Evolutionary conservation across 805 yeast species (phyloP).

Genomic region (Middelhovenomyces tepae): DNA sequence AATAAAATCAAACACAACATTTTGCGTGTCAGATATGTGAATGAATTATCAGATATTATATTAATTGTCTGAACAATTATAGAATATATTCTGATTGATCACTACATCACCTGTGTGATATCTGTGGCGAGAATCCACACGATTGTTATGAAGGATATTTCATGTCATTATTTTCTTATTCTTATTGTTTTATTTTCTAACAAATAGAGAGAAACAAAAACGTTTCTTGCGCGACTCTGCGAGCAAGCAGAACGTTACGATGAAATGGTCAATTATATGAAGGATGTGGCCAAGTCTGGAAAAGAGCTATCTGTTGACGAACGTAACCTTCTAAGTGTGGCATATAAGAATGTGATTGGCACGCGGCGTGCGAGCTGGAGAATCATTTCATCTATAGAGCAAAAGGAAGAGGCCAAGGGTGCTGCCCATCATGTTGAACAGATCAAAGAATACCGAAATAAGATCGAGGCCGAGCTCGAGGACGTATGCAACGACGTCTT

Average conservation of each 20-base stretch:
- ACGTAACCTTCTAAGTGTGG: constrained; percentile 93
- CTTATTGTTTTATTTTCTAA: background rate
- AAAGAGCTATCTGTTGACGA: constrained; percentile 92
- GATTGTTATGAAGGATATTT: no score
- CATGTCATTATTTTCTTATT: no score
- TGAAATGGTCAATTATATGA: constrained; percentile 99
- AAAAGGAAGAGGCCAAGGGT: constrained; percentile 98
- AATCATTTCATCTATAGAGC: constrained; percentile 97
- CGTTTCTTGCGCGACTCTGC: constrained; percentile 95
- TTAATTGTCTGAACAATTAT: no score
- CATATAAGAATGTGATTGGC: constrained; percentile 97
- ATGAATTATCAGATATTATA: no score
- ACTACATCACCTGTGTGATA: no score
- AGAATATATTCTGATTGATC: no score
- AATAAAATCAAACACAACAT: no score
- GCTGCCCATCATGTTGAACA: constrained; percentile 78
- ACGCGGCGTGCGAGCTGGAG: constrained; percentile 99
- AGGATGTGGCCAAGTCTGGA: constrained; percentile 68
- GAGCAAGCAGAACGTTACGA: constrained; percentile 99
- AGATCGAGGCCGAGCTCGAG: constrained; percentile 89
- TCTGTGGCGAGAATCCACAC: no score
- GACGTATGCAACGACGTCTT: constrained; percentile 94
- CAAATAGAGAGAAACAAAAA: constrained; percentile 65
- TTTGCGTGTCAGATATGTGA: no score
- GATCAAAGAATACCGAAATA: constrained; percentile 91